A percentile compares a stretch with the other conserved stretches of the same genome.
These are phyloP conservation scores for Pseudophaeomoniella oleicola DNA, from an alignment of 2,329 filamentous ascomycete species.

Conservation along the genomic window DNA sequence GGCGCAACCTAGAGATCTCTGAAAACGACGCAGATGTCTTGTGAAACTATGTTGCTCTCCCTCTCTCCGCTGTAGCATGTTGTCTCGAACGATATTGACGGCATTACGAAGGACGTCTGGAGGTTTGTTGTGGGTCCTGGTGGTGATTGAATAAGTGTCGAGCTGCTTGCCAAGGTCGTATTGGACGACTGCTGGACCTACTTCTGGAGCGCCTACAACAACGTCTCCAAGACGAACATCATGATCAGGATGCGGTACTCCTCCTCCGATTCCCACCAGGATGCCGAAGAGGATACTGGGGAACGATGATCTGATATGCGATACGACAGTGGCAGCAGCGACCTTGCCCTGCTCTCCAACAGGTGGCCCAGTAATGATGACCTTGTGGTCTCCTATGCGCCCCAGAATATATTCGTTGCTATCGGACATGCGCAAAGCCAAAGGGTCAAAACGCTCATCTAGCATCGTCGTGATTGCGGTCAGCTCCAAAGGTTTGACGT, in stretches of 20 bases:
- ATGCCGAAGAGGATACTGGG: constrained; percentile 8
- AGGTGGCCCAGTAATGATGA: constrained; percentile 12
- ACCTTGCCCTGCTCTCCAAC: constrained; percentile 8
- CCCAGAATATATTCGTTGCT: constrained; percentile 14
- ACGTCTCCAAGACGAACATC: constrained; percentile 15
- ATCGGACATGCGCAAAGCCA: constrained; percentile 6
- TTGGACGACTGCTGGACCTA: constrained; percentile 7
- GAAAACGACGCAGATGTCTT: too few species aligned
- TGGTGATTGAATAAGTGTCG: too few species aligned
- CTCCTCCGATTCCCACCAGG: constrained; percentile 10
- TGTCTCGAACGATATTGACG: too few species aligned
- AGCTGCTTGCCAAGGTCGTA: constrained; percentile 8
- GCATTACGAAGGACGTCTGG: too few species aligned
- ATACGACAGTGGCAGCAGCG: constrained; percentile 5
- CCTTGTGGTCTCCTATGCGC: constrained; percentile 12
- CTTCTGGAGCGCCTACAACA: constrained; percentile 11
- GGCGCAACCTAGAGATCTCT: too few species aligned
- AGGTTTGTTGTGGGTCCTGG: too few species aligned
- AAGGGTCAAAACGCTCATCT: constrained; percentile 4
- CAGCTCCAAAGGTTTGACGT: constrained; percentile 5
- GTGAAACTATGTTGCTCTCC: too few species aligned
- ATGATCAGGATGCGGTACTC: constrained; percentile 7
- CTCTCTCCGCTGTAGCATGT: too few species aligned
- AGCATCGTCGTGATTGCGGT: constrained; percentile 5
- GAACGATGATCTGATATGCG: constrained; percentile 7